Conservation (phyloP, 495 filamentous ascomycete genomes). For the Aspergillus diversus region DNA sequence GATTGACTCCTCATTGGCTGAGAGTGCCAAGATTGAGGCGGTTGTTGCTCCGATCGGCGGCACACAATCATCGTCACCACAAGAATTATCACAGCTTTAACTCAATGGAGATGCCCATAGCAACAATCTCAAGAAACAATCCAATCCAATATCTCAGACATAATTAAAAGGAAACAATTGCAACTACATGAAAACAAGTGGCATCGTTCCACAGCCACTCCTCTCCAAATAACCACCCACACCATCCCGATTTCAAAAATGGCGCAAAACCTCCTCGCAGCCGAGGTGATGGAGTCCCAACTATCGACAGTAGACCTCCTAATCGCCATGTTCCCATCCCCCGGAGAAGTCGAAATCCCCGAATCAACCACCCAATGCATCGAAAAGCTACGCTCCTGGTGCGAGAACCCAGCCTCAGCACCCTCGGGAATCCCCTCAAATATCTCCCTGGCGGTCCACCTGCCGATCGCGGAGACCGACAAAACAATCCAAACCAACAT, state of each 20-base stretch:
- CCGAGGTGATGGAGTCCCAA: conserved; percentile 40
- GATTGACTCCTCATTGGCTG: no score
- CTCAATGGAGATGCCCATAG: neutral
- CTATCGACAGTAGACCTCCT: conserved; percentile 42
- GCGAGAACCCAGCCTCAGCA: conserved; percentile 22
- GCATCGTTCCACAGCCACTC: neutral
- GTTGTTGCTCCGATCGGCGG: no score
- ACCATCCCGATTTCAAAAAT: conserved; percentile 19
- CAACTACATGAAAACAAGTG: neutral
- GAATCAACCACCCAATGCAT: conserved; percentile 35
- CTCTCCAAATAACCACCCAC: neutral
- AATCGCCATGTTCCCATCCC: conserved; percentile 40
- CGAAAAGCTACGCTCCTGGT: conserved; percentile 39
- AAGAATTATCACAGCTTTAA: no score
- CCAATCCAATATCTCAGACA: neutral
- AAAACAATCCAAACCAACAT: conserved; percentile 40
- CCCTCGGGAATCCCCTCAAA: conserved; percentile 29
- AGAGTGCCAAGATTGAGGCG: no score
- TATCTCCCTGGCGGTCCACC: conserved; percentile 31
- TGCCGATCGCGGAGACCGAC: conserved; percentile 33
- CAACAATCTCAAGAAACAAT: neutral
- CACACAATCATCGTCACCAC: no score
- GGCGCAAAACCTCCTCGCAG: conserved; percentile 27
- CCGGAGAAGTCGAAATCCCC: conserved; percentile 41
- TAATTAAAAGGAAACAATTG: neutral